These are phyloP conservation scores for Amanita brunnescens DNA, from an alignment of 768 basidiomycete genomes.

Conservation along the genomic window DNA sequence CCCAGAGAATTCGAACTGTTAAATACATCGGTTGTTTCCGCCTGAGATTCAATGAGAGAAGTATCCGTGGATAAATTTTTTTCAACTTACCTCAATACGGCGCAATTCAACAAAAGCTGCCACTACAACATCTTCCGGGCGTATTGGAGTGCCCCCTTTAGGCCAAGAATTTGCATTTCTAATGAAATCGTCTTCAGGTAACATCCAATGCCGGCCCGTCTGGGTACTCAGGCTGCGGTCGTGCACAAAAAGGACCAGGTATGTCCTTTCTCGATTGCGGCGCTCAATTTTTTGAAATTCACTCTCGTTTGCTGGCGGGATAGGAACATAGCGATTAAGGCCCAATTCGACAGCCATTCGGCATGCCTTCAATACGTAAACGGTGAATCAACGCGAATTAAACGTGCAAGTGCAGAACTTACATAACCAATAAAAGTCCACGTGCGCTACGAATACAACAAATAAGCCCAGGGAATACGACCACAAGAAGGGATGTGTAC, in stretches of 20 bases:
- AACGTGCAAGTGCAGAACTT: slow-evolving; percentile 19
- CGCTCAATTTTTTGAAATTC: slow-evolving; percentile 64
- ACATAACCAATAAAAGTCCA: slow-evolving; percentile 88
- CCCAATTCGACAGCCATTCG: slow-evolving; percentile 84
- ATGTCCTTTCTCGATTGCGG: slow-evolving; percentile 79
- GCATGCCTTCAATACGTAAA: slow-evolving; percentile 46
- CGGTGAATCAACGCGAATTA: slow-evolving; percentile 5
- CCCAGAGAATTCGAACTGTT: slow-evolving; percentile 39
- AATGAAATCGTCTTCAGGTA: slow-evolving; percentile 77
- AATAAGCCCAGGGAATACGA: slow-evolving; percentile 9
- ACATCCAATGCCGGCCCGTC: slow-evolving; percentile 83
- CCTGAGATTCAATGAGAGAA: slow-evolving; percentile 28
- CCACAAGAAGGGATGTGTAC: slow-evolving; percentile 28
- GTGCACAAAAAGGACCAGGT: slow-evolving; percentile 79
- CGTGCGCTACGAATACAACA: slow-evolving; percentile 44
- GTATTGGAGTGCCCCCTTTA: slow-evolving; percentile 40
- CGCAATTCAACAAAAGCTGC: slow-evolving; percentile 71
- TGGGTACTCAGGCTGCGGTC: slow-evolving; percentile 83
- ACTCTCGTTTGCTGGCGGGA: slow-evolving; percentile 50
- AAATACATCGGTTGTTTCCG: slow-evolving; percentile 74
- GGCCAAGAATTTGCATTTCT: slow-evolving; percentile 67
- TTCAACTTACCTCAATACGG: slow-evolving; percentile 58
- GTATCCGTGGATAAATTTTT: not conserved
- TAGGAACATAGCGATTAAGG: slow-evolving; percentile 58
- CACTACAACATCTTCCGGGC: slow-evolving; percentile 77